phyloP scores from a whole-genome alignment of 1,284 basidiomycete genomes.

The Ceratobasidium theobromae region DNA sequence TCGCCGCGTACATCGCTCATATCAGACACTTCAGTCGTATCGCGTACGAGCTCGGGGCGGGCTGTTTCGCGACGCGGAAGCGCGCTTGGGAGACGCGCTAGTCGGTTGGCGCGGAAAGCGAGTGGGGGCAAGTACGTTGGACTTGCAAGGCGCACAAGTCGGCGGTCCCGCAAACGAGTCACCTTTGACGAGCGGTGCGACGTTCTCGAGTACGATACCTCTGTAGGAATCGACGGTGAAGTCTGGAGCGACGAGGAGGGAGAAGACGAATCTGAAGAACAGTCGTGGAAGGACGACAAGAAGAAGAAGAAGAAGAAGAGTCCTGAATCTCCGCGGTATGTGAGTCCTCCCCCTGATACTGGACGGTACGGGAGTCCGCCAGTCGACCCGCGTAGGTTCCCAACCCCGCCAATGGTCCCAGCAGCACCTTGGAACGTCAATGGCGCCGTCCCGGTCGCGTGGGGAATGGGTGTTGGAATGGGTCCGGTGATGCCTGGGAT shows the following conservation, averaged over 20 bases:
- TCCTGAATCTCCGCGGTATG: too few species aligned
- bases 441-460: too few species aligned
- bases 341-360: conserved; percentile 1
- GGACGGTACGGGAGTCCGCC: too few species aligned
- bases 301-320: too few species aligned
- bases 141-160: conserved; percentile 27
- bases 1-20: not conserved
- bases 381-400: too few species aligned
- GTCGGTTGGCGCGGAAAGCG: conserved; percentile 2
- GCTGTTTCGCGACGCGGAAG: too few species aligned
- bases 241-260: conserved; percentile 48
- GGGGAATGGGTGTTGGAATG: not conserved
- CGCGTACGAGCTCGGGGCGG: conserved; percentile 11
- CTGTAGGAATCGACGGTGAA: conserved; percentile 47
- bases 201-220: conserved; percentile 80
- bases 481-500: too few species aligned
- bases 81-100: not conserved
- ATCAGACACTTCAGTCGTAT: not conserved
- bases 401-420: too few species aligned
- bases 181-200: conserved; percentile 85
- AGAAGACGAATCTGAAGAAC: too few species aligned
- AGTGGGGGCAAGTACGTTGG: conserved; percentile 13
- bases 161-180: conserved; percentile 72
- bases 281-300: too few species aligned
- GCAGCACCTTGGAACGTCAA: too few species aligned